A percentile compares a stretch with the other conserved stretches of the same genome.
These are phyloP conservation scores for Penicillium chermesinum DNA, from an alignment of 495 filamentous ascomycete species.

Conservation along the genomic window DNA sequence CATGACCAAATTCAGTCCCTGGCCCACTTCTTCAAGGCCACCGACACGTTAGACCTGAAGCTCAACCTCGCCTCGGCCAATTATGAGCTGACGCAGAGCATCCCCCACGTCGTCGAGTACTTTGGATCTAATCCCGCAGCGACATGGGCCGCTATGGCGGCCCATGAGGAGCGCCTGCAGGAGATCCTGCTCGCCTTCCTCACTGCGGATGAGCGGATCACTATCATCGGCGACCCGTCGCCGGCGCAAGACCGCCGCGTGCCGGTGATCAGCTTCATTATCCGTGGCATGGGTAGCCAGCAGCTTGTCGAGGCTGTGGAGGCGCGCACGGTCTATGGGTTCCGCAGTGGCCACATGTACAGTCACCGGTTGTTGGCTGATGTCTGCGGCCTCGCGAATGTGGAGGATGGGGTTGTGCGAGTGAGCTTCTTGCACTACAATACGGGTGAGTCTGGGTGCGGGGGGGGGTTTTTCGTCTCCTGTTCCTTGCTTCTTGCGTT, in stretches of 20 bases:
- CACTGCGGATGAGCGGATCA: conserved; percentile 38
- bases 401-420: conserved; percentile 59
- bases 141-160: conserved; percentile 49
- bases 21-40: conserved; percentile 64
- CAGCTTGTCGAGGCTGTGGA: conserved; percentile 61
- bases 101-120: conserved; percentile 54
- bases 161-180: conserved; percentile 59
- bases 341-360: conserved; percentile 67
- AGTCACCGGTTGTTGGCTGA: conserved; percentile 55
- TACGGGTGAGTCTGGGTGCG: conserved; percentile 59
- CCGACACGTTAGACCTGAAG: conserved; percentile 53
- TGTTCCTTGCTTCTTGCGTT: conserved; percentile 1
- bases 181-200: conserved; percentile 53
- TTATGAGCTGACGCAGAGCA: conserved; percentile 60
- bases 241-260: conserved; percentile 45
- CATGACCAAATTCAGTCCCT: conserved; percentile 48
- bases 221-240: conserved; percentile 51
- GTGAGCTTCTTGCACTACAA: conserved; percentile 75
- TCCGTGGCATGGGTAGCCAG: conserved; percentile 50
- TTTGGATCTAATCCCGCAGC: conserved; percentile 32
- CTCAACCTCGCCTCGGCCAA: conserved; percentile 58
- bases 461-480: too few relatives aligned
- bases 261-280: conserved; percentile 61
- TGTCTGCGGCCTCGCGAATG: conserved; percentile 48
- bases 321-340: conserved; percentile 47